Percentiles rank a stretch among this genome's conserved stretches.
phyloP scores from a whole-genome alignment of 768 basidiomycete species.

The Suillus variegatus region DNA sequence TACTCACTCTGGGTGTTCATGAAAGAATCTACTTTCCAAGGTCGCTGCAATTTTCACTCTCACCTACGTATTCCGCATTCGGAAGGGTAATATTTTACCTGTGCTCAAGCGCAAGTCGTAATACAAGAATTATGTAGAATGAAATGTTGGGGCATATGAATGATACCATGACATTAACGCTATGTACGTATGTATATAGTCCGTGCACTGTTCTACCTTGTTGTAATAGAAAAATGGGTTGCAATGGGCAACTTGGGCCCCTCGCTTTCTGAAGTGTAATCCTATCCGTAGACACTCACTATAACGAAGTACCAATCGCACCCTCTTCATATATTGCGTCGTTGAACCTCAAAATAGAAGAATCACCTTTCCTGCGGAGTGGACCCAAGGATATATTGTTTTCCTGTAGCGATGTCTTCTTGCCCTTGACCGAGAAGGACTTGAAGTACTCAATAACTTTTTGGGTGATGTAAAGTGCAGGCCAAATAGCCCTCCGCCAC shows the following conservation, averaged over 20 bases:
- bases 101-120: background rate
- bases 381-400: background rate
- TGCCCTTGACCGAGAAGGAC: background rate
- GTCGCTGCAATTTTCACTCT: conserved; percentile 28
- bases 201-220: background rate
- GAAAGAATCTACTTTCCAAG: conserved; percentile 14
- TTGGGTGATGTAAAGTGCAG: conserved; percentile 9
- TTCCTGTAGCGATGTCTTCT: background rate
- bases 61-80: conserved; percentile 34
- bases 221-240: background rate
- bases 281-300: background rate
- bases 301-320: background rate
- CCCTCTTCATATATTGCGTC: background rate
- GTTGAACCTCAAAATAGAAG: background rate
- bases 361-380: too few species aligned
- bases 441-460: background rate
- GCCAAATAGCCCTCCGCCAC: conserved; percentile 23
- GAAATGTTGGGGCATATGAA: background rate
- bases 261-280: background rate
- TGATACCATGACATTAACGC: background rate
- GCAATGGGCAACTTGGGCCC: background rate
- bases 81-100: conserved; percentile 13
- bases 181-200: background rate
- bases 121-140: background rate
- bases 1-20: background rate